These are phyloP conservation scores for Mycosarcoma maydis DNA, from an alignment of 1,284 basidiomycete genomes.

Conservation along the genomic window DNA sequence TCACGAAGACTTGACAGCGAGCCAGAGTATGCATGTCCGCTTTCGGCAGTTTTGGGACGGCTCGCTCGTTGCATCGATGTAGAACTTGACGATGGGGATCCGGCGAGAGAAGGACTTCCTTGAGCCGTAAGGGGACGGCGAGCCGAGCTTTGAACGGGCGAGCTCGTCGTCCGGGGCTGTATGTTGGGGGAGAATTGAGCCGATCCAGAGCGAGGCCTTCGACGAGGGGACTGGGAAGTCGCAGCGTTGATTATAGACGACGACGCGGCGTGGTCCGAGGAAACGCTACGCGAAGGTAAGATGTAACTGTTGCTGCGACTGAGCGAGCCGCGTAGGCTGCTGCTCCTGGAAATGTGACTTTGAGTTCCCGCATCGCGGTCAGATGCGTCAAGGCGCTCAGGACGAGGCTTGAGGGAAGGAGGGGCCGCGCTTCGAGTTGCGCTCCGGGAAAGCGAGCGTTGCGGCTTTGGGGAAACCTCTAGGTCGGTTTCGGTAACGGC, in stretches of 20 bases:
- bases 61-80: conserved; percentile 5
- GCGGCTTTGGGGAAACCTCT: conserved; percentile 2
- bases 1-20: conserved; percentile 38
- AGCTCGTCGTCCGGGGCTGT: conserved; percentile 43
- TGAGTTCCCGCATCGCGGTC: not conserved
- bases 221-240: conserved; percentile 7
- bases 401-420: too few relatives aligned
- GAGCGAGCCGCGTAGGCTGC: conserved; percentile 26
- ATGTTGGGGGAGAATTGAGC: conserved; percentile 29
- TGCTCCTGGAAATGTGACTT: conserved; percentile 25
- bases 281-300: too few relatives aligned
- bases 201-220: conserved; percentile 28
- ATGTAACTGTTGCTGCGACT: conserved; percentile 13
- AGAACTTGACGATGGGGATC: conserved; percentile 2
- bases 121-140: conserved; percentile 15
- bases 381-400: not conserved
- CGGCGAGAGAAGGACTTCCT: conserved; percentile 7
- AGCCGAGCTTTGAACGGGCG: conserved; percentile 10
- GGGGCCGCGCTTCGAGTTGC: too few relatives aligned
- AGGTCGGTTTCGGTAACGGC: conserved; percentile 28
- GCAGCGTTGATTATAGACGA: conserved; percentile 1
- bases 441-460: not conserved
- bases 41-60: conserved; percentile 33
- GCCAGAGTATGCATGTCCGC: conserved; percentile 20
- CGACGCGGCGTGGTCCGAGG: not conserved